A percentile compares a stretch with the other conserved stretches of the same genome.
Conservation (phyloP, 108 stramenopile species). For the Fragilariopsis cylindrus region DNA sequence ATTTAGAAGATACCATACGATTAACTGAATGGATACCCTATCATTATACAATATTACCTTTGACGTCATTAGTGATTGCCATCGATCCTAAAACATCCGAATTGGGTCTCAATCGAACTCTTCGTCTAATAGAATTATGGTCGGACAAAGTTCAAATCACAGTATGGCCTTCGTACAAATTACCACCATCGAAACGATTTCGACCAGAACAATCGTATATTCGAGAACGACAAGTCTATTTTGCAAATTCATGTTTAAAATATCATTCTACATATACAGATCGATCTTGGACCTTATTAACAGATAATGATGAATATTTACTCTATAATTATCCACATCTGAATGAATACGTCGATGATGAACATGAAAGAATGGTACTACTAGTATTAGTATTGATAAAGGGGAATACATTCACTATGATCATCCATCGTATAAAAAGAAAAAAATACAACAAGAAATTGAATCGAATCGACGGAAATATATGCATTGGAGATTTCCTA, state of each 20-base stretch:
- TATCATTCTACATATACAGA: background rate
- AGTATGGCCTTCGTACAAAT: background rate
- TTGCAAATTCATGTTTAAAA: background rate
- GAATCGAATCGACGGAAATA: background rate
- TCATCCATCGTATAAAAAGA: background rate
- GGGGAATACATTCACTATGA: constrained; percentile 1
- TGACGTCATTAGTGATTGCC: background rate
- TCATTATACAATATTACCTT: background rate
- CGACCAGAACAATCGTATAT: background rate
- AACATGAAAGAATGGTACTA: background rate
- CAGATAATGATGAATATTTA: constrained; percentile 39
- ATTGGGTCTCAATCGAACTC: background rate
- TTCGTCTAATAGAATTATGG: background rate
- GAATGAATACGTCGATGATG: background rate
- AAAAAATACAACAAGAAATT: background rate
- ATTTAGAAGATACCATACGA: constrained; percentile 4
- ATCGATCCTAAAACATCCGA: background rate
- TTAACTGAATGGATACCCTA: constrained; percentile 7
- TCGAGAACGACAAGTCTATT: constrained; percentile 2
- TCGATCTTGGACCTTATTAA: constrained; percentile 28
- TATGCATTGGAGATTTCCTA: background rate
- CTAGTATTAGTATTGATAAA: background rate
- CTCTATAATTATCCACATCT: constrained; percentile 21
- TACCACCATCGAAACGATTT: background rate
- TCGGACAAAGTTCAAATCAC: background rate